Conservation (phyloP, 139 green algal species). For the Chlamydomonas sp. region DNA sequence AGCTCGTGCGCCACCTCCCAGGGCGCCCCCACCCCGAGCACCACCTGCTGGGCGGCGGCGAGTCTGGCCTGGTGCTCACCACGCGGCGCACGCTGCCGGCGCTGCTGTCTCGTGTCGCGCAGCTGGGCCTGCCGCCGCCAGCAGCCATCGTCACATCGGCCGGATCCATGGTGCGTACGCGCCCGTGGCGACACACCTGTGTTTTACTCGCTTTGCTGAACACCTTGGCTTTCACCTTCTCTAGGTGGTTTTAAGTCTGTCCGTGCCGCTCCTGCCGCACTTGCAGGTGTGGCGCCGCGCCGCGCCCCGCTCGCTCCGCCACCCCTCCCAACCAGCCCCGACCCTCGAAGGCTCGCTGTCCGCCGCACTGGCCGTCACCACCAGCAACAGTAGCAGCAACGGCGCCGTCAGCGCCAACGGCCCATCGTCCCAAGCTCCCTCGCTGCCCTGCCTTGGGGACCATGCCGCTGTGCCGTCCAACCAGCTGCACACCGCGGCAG, state of each 20-base stretch:
- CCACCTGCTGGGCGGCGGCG: background rate
- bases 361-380: no score
- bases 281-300: conserved; percentile 17
- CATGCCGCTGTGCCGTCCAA: no score
- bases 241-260: background rate
- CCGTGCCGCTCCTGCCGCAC: background rate
- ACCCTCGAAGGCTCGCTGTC: background rate
- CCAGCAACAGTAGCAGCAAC: no score
- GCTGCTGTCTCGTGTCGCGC: conserved; percentile 14
- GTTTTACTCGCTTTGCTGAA: no score
- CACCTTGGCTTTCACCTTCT: no score
- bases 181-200: no score
- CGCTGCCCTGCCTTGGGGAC: no score
- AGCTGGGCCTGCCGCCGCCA: conserved; percentile 13
- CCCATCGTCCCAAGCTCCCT: no score
- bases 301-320: background rate
- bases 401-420: no score
- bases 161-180: conserved; percentile 10
- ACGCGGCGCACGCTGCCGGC: conserved; percentile 17
- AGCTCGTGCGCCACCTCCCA: background rate
- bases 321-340: background rate
- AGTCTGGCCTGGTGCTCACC: conserved; percentile 20
- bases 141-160: conserved; percentile 17
- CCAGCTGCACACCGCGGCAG: no score
- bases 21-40: background rate